phyloP scores from a whole-genome alignment of 2,329 filamentous ascomycete genomes.

The Talaromyces islandicus region DNA sequence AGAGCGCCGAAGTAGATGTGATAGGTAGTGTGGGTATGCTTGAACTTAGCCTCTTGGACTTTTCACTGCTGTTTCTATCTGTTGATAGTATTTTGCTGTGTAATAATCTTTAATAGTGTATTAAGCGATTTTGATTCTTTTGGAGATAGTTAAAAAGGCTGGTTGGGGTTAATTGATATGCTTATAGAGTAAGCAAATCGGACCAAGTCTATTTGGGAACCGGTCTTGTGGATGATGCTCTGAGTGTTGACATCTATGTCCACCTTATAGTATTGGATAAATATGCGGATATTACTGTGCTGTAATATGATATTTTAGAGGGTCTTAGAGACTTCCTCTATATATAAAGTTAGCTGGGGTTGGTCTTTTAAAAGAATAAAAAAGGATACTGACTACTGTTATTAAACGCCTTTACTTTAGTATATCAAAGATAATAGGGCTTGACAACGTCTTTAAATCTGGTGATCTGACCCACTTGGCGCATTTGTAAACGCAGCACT shows the following conservation, averaged over 20 bases:
- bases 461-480: conserved; percentile 25
- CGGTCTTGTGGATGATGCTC: conserved; percentile 19
- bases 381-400: conserved; percentile 27
- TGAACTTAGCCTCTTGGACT: conserved; percentile 12
- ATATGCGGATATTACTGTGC: conserved; percentile 21
- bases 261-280: conserved; percentile 21
- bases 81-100: conserved; percentile 16
- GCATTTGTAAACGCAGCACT: conserved; percentile 22
- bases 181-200: too few species aligned
- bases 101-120: conserved; percentile 14
- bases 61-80: conserved; percentile 14
- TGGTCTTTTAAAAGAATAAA: neutral
- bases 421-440: conserved; percentile 31
- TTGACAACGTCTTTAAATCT: conserved; percentile 25
- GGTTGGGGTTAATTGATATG: too few species aligned
- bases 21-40: conserved; percentile 11
- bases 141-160: too few species aligned
- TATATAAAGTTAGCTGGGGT: neutral
- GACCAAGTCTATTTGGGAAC: too few species aligned
- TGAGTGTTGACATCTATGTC: conserved; percentile 21
- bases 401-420: conserved; percentile 32
- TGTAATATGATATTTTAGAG: conserved; percentile 20
- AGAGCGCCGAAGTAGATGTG: conserved; percentile 11
- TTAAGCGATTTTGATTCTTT: too few species aligned
- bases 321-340: conserved; percentile 14